Conservation (phyloP, 352 stramenopile species). For the Pythium folliculosum region DNA sequence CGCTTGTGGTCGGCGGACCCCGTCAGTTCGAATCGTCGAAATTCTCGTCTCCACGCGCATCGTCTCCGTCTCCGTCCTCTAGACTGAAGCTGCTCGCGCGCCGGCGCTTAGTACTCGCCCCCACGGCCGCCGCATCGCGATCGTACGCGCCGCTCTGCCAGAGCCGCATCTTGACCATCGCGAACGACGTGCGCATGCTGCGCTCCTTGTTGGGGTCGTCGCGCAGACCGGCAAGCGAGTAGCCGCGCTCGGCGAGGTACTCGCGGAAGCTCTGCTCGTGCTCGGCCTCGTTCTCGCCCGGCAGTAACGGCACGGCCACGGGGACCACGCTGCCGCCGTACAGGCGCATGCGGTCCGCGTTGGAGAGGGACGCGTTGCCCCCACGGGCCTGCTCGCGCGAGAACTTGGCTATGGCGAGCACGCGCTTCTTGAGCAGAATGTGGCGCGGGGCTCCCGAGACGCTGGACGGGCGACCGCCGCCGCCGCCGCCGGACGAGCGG, state of each 20-base stretch:
- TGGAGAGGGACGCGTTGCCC: constrained; percentile 4
- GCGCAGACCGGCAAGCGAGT: background rate
- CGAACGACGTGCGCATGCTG: constrained; percentile 17
- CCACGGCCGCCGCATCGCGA: background rate
- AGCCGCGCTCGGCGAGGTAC: constrained; percentile 2
- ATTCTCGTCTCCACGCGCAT: background rate
- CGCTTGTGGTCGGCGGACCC: background rate
- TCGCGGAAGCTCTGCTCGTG: constrained; percentile 5
- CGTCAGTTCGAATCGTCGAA: no score
- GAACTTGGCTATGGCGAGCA: constrained; percentile 6
- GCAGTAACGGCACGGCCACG: constrained; percentile 9
- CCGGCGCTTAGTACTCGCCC: background rate
- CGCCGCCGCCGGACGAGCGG: background rate
- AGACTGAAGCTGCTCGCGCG: background rate
- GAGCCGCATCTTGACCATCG: background rate
- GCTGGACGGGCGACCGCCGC: background rate
- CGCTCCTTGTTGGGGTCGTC: constrained; percentile 10
- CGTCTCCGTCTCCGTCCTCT: background rate
- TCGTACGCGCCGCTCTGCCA: background rate
- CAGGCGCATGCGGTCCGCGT: background rate
- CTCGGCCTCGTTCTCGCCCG: constrained; percentile 10
- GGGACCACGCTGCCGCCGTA: constrained; percentile 11
- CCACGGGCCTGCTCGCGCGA: constrained; percentile 2
- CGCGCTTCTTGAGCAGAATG: constrained; percentile 6
- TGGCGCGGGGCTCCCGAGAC: background rate